Evolutionary conservation across 805 yeast genomes (phyloP).

Genomic region (Clavispora vitiphila): DNA sequence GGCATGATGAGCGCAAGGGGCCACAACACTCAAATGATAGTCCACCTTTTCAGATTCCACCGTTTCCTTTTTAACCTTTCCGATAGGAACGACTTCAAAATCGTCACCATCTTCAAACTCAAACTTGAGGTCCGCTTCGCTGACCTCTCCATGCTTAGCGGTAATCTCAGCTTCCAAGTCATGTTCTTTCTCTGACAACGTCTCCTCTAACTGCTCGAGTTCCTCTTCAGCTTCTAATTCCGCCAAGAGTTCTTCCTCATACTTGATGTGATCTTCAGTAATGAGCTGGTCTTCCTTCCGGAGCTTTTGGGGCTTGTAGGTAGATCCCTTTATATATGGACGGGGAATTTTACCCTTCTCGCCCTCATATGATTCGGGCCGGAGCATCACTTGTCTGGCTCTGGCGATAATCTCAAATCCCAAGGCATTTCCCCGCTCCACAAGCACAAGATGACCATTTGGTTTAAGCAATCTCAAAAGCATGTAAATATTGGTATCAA

Average conservation of each 20-base stretch:
- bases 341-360: conserved; percentile 65
- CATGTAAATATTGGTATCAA: conserved; percentile 61
- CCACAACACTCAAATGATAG: conserved; percentile 62
- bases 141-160: conserved; percentile 38
- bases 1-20: conserved; percentile 89
- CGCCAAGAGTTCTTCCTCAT: conserved; percentile 28
- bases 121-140: conserved; percentile 42
- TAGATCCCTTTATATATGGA: conserved; percentile 55
- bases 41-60: conserved; percentile 24
- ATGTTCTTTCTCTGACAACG: not conserved
- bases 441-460: conserved; percentile 68
- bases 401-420: conserved; percentile 88
- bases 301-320: conserved; percentile 35
- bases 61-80: not conserved
- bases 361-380: conserved; percentile 64
- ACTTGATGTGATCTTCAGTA: conserved; percentile 30
- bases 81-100: conserved; percentile 21
- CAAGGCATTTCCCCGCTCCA: conserved; percentile 85
- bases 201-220: conserved; percentile 4
- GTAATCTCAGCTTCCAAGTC: conserved; percentile 27
- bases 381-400: conserved; percentile 83
- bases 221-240: conserved; percentile 18
- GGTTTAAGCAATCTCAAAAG: conserved; percentile 64
- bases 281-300: conserved; percentile 32
- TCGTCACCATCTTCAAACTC: conserved; percentile 40